Conservation (phyloP, 345 rosid genomes). For the Reutealis trisperma region DNA sequence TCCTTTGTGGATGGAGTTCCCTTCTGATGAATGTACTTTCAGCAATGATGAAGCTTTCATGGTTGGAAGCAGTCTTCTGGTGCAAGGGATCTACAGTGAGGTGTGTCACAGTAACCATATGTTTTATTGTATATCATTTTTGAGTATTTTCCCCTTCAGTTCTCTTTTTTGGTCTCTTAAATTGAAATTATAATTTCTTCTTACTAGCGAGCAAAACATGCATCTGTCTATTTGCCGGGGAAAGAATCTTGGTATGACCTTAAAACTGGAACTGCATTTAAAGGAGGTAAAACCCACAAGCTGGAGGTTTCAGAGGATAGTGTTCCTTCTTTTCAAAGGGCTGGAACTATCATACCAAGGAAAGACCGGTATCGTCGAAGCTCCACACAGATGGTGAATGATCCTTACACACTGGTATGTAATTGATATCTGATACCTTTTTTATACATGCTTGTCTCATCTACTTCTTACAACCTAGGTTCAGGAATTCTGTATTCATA, state of each 20-base stretch:
- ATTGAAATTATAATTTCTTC: slow-evolving; percentile 15
- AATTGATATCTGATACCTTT: slow-evolving; percentile 1
- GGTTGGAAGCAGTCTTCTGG: slow-evolving; percentile 89
- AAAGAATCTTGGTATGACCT: slow-evolving; percentile 87
- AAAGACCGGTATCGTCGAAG: slow-evolving; percentile 89
- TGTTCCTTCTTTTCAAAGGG: slow-evolving; percentile 94
- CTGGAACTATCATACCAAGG: slow-evolving; percentile 93
- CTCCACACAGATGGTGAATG: slow-evolving; percentile 90
- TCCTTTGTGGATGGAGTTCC: slow-evolving; percentile 99
- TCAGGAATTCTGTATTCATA: neutral
- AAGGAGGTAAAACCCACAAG: slow-evolving; percentile 69
- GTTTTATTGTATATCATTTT: slow-evolving; percentile 7
- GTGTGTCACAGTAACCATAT: slow-evolving; percentile 37
- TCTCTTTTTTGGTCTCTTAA: slow-evolving; percentile 4
- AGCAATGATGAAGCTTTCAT: slow-evolving; percentile 92
- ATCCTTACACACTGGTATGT: slow-evolving; percentile 94
- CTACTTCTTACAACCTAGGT: neutral
- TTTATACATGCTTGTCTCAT: slow-evolving; percentile 1
- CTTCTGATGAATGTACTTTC: slow-evolving; percentile 81
- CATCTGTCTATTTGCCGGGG: slow-evolving; percentile 85
- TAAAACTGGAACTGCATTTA: slow-evolving; percentile 63
- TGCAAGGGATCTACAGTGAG: slow-evolving; percentile 91
- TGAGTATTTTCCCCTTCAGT: neutral
- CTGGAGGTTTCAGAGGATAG: slow-evolving; percentile 77
- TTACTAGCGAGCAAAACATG: slow-evolving; percentile 65